Conservation (phyloP, 352 stramenopile species). For the Phytophthora melonis region DNA sequence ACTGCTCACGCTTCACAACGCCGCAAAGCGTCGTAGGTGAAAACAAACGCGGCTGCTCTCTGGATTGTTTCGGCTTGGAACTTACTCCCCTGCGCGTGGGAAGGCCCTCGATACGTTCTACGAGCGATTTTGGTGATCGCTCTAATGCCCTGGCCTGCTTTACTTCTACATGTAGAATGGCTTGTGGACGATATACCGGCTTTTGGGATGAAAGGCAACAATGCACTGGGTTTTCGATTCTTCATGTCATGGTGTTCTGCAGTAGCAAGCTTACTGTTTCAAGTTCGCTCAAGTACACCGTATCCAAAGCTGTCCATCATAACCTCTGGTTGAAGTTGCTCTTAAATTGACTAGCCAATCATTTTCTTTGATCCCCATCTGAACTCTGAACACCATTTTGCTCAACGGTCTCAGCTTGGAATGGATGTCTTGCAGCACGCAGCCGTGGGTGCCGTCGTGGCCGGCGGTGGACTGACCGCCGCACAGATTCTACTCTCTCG, state of each 20-base stretch:
- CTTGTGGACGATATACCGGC: background rate
- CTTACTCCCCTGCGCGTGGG: background rate
- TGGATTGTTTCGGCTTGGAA: constrained; percentile 1
- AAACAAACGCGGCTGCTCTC: background rate
- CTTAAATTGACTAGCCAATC: constrained; percentile 14
- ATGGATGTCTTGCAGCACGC: constrained; percentile 59
- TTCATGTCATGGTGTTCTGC: background rate
- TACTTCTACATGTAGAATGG: background rate
- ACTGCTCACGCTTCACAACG: background rate
- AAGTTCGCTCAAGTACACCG: background rate
- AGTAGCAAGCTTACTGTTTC: background rate
- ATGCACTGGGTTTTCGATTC: background rate
- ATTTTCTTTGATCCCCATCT: constrained; percentile 17
- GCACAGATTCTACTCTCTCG: constrained; percentile 56
- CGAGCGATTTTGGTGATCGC: background rate
- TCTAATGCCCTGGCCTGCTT: background rate
- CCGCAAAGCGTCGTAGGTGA: background rate
- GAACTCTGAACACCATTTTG: constrained; percentile 1
- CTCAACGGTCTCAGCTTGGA: constrained; percentile 3
- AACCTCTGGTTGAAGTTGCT: background rate
- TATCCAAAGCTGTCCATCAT: too few relatives aligned
- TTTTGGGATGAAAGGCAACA: constrained; percentile 1
- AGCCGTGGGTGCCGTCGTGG: constrained; percentile 43
- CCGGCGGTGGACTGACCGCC: constrained; percentile 41
- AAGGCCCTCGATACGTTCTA: background rate